Evolutionary conservation across 805 yeast species (phyloP).

Genomic region (Schizosaccharomyces japonicus): DNA sequence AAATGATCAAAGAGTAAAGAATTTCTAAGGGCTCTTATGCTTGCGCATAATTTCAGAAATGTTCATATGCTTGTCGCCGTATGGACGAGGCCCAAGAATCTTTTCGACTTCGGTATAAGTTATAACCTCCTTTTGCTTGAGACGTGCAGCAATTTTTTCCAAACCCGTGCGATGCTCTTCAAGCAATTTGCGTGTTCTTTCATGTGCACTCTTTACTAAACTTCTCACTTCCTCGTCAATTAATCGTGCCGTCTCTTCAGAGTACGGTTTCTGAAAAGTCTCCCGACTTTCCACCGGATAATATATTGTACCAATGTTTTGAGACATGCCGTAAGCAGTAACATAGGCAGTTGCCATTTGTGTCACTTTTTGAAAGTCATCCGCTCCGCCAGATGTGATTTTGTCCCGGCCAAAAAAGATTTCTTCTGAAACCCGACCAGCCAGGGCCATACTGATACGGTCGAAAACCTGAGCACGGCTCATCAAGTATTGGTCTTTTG

Average conservation of each 20-base stretch:
- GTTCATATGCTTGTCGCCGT: neutral
- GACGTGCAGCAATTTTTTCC: slow-evolving; percentile 64
- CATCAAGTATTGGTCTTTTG: slow-evolving; percentile 69
- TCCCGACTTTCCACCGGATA: slow-evolving; percentile 42
- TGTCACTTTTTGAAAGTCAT: slow-evolving; percentile 89
- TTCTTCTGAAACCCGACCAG: slow-evolving; percentile 93
- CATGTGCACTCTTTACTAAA: slow-evolving; percentile 53
- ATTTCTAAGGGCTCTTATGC: no score
- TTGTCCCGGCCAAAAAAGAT: slow-evolving; percentile 43
- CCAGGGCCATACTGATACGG: slow-evolving; percentile 88
- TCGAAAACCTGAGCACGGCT: slow-evolving; percentile 58
- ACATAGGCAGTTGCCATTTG: slow-evolving; percentile 88
- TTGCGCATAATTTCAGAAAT: slow-evolving; percentile 1
- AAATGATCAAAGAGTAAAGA: no score
- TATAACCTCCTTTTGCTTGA: slow-evolving; percentile 66
- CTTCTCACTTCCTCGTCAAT: slow-evolving; percentile 69
- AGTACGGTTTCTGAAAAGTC: slow-evolving; percentile 60
- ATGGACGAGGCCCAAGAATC: slow-evolving; percentile 74
- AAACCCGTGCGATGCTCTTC: slow-evolving; percentile 51
- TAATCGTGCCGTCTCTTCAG: slow-evolving; percentile 58
- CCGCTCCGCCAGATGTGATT: slow-evolving; percentile 91
- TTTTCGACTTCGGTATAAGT: slow-evolving; percentile 86
- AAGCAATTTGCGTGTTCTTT: slow-evolving; percentile 42
- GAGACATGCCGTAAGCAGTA: slow-evolving; percentile 72
- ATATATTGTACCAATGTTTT: slow-evolving; percentile 58